Conservation (phyloP, 257 asterid genomes). For the Knoxia roxburghii region DNA sequence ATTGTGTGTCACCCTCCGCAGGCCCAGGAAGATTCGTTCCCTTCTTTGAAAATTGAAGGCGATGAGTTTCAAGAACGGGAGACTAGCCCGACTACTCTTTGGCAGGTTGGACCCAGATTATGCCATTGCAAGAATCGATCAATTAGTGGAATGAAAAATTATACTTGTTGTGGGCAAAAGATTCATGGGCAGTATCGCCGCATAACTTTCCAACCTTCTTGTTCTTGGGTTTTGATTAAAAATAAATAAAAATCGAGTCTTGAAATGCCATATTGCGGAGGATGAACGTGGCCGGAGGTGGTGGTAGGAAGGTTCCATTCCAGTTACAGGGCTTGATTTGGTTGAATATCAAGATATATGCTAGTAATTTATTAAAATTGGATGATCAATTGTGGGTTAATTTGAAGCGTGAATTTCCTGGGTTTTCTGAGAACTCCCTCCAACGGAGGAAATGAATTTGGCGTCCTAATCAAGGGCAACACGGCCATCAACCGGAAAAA, state of each 20-base stretch:
- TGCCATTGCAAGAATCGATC: neutral
- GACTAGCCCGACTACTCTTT: constrained; percentile 50
- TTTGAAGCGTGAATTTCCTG: too few relatives aligned
- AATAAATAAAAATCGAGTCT: constrained; percentile 13
- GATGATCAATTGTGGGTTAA: too few relatives aligned
- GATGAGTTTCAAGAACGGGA: constrained; percentile 38
- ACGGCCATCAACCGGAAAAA: too few relatives aligned
- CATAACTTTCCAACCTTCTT: too few relatives aligned
- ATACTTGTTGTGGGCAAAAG: too few relatives aligned
- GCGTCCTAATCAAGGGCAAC: too few relatives aligned
- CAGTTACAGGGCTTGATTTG: too few relatives aligned
- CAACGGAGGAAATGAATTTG: too few relatives aligned
- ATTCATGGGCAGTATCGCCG: too few relatives aligned
- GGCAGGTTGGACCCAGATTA: constrained; percentile 60
- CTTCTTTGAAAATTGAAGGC: constrained; percentile 48
- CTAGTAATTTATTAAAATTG: too few relatives aligned
- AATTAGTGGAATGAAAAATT: constrained; percentile 6
- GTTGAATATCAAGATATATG: too few relatives aligned
- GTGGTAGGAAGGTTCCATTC: constrained; percentile 22
- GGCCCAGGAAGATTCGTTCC: constrained; percentile 10
- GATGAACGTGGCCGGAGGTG: constrained; percentile 9
- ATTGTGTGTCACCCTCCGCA: constrained; percentile 39
- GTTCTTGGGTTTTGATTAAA: constrained; percentile 11
- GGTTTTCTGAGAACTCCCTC: too few relatives aligned
- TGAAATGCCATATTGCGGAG: neutral